These are phyloP conservation scores for Phytophthora lateralis DNA, from an alignment of 352 stramenopile genomes.

Conservation along the genomic window DNA sequence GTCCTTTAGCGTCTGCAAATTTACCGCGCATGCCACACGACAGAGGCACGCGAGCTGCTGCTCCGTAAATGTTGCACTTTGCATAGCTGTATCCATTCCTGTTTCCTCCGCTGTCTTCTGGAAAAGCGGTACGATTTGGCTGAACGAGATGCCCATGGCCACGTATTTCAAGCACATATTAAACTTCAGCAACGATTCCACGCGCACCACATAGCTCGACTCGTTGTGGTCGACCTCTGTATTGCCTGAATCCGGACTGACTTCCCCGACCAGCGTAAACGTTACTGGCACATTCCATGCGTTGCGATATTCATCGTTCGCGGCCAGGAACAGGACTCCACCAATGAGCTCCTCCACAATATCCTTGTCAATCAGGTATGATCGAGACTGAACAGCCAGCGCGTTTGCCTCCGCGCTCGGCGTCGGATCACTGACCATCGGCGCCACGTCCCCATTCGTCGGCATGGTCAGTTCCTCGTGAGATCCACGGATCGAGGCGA, in stretches of 20 bases:
- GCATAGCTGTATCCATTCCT: conserved; percentile 25
- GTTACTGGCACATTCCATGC: conserved; percentile 33
- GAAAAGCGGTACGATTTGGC: conserved; percentile 27
- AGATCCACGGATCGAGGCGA: conserved; percentile 1
- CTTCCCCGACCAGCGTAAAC: conserved; percentile 19
- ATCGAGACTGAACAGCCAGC: conserved; percentile 17
- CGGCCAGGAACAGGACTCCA: conserved; percentile 22
- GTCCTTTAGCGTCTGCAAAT: conserved; percentile 38
- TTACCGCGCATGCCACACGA: conserved; percentile 35
- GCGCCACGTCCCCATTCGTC: conserved; percentile 1
- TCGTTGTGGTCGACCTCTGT: conserved; percentile 27
- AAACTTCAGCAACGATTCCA: conserved; percentile 34
- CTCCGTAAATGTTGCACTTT: conserved; percentile 22
- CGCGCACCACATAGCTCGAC: conserved; percentile 31
- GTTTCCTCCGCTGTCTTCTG: conserved; percentile 33
- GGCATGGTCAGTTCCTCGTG: conserved; percentile 5
- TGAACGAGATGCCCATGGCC: conserved; percentile 33
- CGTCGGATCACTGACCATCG: conserved; percentile 20
- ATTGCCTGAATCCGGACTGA: not conserved
- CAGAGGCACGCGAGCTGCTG: conserved; percentile 32
- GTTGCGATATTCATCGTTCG: conserved; percentile 26
- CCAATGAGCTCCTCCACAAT: conserved; percentile 33
- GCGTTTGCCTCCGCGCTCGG: conserved; percentile 14
- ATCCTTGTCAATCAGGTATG: conserved; percentile 32
- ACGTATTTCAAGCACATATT: conserved; percentile 42